phyloP scores from a whole-genome alignment of 1,139 yeast genomes.

The Taiozyma sp. region DNA sequence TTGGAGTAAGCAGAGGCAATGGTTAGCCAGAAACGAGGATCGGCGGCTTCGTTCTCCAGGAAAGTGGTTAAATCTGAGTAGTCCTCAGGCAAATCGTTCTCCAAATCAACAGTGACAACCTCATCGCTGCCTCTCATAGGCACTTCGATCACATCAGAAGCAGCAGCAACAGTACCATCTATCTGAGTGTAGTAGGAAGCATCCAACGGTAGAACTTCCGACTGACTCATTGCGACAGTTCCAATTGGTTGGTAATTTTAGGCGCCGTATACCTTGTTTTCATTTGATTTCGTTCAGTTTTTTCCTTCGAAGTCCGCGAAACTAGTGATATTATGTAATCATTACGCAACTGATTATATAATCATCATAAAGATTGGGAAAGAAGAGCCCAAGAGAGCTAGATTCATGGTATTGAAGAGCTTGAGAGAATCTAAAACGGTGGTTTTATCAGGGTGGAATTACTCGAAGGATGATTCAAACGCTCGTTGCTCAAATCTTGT shows the following conservation, averaged over 20 bases:
- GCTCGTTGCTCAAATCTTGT: neutral
- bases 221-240: slow-evolving; percentile 2
- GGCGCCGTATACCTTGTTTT: neutral
- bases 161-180: neutral
- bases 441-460: no score
- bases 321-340: neutral
- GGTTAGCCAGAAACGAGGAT: slow-evolving; percentile 75
- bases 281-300: neutral
- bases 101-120: slow-evolving; percentile 62
- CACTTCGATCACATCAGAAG: slow-evolving; percentile 42
- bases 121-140: slow-evolving; percentile 65
- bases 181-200: slow-evolving; percentile 13
- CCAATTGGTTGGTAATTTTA: neutral
- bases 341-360: neutral
- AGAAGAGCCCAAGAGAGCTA: neutral
- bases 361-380: neutral
- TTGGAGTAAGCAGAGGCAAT: slow-evolving; percentile 79
- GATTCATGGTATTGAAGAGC: neutral
- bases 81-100: slow-evolving; percentile 82
- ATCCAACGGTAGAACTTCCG: slow-evolving; percentile 6
- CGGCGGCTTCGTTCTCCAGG: slow-evolving; percentile 75
- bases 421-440: neutral
- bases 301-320: neutral
- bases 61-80: slow-evolving; percentile 77
- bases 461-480: neutral